phyloP scores from a whole-genome alignment of 2,329 filamentous ascomycete genomes.

The Coleophoma crateriformis region DNA sequence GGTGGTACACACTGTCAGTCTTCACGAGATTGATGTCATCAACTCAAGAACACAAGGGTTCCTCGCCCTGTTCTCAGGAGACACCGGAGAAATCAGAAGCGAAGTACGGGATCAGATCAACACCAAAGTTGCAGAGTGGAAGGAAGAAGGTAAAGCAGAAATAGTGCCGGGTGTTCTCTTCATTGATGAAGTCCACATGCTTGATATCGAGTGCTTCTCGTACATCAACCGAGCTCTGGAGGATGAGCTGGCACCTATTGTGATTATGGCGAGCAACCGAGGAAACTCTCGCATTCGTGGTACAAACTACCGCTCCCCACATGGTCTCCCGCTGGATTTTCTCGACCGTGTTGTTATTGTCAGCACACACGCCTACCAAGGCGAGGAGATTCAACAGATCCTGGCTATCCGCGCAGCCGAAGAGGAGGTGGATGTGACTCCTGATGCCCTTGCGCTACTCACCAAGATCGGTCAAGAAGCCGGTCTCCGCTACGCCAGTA shows the following conservation, averaged over 20 bases:
- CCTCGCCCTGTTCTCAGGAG: constrained; percentile 91
- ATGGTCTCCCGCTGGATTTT: constrained; percentile 92
- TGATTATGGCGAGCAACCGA: constrained; percentile 99
- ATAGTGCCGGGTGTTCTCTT: constrained; percentile 96
- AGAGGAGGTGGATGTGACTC: constrained; percentile 87
- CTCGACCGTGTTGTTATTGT: constrained; percentile 95
- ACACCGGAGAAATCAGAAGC: constrained; percentile 95
- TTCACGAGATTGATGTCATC: constrained; percentile 99
- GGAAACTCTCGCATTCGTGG: constrained; percentile 88
- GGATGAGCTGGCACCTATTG: constrained; percentile 88
- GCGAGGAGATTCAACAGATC: constrained; percentile 88
- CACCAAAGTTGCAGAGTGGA: constrained; percentile 98
- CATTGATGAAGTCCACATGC: constrained; percentile 99
- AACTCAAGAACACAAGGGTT: constrained; percentile 99
- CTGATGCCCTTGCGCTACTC: constrained; percentile 85
- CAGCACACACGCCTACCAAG: constrained; percentile 78
- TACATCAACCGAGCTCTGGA: constrained; percentile 97
- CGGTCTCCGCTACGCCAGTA: constrained; percentile 91
- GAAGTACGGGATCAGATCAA: constrained; percentile 99
- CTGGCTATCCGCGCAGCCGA: constrained; percentile 88
- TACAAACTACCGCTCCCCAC: constrained; percentile 87
- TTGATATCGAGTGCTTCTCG: constrained; percentile 98
- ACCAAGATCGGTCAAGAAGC: constrained; percentile 95
- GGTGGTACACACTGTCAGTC: constrained; percentile 90
- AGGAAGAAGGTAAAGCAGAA: constrained; percentile 97